These are phyloP conservation scores for Penicillium roqueforti DNA, from an alignment of 495 filamentous ascomycete species.

Conservation along the genomic window DNA sequence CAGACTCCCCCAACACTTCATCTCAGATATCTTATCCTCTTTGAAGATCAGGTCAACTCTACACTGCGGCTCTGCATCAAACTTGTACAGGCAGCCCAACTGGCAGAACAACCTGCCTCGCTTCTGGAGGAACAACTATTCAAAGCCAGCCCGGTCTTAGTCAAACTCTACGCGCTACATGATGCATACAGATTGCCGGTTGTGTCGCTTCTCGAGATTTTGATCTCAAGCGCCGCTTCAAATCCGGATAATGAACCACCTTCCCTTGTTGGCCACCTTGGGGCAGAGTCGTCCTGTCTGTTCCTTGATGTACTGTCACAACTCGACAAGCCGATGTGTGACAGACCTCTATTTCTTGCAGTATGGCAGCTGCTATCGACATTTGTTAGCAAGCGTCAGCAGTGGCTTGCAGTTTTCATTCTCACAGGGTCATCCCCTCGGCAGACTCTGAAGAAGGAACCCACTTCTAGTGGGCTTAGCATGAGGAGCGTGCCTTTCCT, in stretches of 20 bases:
- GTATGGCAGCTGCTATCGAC: constrained; percentile 85
- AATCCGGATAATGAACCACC: constrained; percentile 65
- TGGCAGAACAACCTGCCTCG: constrained; percentile 55
- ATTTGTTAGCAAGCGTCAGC: constrained; percentile 85
- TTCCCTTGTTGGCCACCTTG: constrained; percentile 83
- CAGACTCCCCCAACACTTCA: constrained; percentile 60
- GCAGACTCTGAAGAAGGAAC: constrained; percentile 58
- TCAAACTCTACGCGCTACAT: constrained; percentile 71
- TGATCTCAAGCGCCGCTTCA: constrained; percentile 65
- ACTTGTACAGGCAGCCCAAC: constrained; percentile 63
- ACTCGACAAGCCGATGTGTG: constrained; percentile 70
- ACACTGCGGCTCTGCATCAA: constrained; percentile 63
- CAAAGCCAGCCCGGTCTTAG: constrained; percentile 67
- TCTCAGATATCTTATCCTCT: constrained; percentile 50
- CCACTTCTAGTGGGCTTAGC: constrained; percentile 31
- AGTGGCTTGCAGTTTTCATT: constrained; percentile 91
- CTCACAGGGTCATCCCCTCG: constrained; percentile 82
- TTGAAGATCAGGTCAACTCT: constrained; percentile 59
- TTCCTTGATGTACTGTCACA: constrained; percentile 76
- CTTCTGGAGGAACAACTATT: constrained; percentile 76
- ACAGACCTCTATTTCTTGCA: constrained; percentile 54
- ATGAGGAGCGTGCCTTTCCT: constrained; percentile 62
- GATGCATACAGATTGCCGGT: constrained; percentile 61
- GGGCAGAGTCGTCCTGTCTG: constrained; percentile 71
- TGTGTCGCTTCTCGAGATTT: constrained; percentile 63